Evolutionary conservation across 1,284 basidiomycete genomes (phyloP), one percentile per base, ranked within the genome.

Genomic region (Ustilago esculenta): DNA sequence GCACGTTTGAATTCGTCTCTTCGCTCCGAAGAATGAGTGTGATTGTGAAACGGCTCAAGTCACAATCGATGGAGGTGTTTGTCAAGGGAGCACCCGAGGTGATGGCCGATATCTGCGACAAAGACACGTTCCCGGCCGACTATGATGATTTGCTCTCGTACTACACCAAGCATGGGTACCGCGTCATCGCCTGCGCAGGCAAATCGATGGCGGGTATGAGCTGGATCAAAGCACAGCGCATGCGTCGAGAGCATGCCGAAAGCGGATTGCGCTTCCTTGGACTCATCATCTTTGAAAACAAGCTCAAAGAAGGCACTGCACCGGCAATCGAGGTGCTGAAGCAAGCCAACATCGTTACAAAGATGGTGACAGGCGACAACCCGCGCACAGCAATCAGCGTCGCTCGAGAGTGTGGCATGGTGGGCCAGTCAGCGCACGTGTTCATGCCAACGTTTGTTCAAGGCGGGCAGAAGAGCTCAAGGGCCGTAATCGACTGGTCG

Each of bases 281-380:
- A 6, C 85, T 99, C 39, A 90, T 98, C 79, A 94, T 99, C 53
- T 99, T 99, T 79, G 96, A 99, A 83, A 99, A 99, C 85, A 94
- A 97, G 84, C 86, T 99, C 66, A 99, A 99, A 82, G 88, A 91
- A 5, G 94, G 91, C 9, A 97, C 96, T 0, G 86, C 92, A 0
- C 91, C 93, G 17, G 93, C 92, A 18, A 97, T 99, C 56, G 90
- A 92, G 65, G 90, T 90, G 0, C 86, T 99, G 15, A 89, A 92
- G 53, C 86, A 88, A 10, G 96, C 96, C 0, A 92, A 97, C 84
- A 86, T 99, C 35, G 90, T 92, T 9, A 95, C 92, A 76, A 87
- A 94, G 69, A 98, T 99, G 96, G 95, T 97, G 54, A 98, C 96
- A 0, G 96, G 96, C 9, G 96, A 99, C 82, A 98, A 98, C 75